Evolutionary conservation across 768 basidiomycete genomes (phyloP).

Genomic region (Boletus pseudo-olivaceus): DNA sequence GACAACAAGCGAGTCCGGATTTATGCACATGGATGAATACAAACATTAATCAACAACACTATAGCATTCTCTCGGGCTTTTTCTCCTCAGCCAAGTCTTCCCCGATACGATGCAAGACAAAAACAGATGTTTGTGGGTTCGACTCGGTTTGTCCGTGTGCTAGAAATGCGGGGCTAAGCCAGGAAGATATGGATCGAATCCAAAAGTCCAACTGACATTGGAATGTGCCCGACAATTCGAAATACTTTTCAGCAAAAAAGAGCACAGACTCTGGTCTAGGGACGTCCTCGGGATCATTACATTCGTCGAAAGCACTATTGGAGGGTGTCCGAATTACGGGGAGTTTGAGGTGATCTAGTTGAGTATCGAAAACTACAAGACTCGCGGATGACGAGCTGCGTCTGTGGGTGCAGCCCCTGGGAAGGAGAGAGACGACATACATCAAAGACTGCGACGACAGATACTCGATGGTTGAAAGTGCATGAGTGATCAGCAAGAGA

Average conservation of each 20-base stretch:
- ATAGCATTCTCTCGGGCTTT: background rate
- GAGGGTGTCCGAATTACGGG: constrained; percentile 40
- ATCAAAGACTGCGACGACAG: constrained; percentile 28
- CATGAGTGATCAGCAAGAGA: constrained; percentile 45
- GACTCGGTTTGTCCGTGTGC: constrained; percentile 6
- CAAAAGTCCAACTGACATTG: constrained; percentile 37
- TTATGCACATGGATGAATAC: background rate
- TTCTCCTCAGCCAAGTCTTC: background rate
- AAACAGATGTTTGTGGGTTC: background rate
- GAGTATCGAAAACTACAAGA: constrained; percentile 60
- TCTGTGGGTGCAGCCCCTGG: background rate
- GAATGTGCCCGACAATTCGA: constrained; percentile 48
- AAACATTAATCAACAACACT: constrained; percentile 20
- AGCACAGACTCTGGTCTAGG: constrained; percentile 36
- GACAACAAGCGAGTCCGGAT: background rate
- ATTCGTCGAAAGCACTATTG: constrained; percentile 10
- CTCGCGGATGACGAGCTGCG: constrained; percentile 24
- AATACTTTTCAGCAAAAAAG: constrained; percentile 48
- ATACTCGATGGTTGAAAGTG: constrained; percentile 40
- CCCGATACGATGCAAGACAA: constrained; percentile 15
- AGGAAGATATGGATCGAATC: background rate
- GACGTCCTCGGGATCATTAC: constrained; percentile 16
- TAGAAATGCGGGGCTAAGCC: constrained; percentile 5
- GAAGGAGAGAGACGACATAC: constrained; percentile 14
- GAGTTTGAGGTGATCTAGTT: constrained; percentile 46